Evolutionary conservation across 2,329 filamentous ascomycete species (phyloP).

Genomic region (Colletotrichum tanaceti): DNA sequence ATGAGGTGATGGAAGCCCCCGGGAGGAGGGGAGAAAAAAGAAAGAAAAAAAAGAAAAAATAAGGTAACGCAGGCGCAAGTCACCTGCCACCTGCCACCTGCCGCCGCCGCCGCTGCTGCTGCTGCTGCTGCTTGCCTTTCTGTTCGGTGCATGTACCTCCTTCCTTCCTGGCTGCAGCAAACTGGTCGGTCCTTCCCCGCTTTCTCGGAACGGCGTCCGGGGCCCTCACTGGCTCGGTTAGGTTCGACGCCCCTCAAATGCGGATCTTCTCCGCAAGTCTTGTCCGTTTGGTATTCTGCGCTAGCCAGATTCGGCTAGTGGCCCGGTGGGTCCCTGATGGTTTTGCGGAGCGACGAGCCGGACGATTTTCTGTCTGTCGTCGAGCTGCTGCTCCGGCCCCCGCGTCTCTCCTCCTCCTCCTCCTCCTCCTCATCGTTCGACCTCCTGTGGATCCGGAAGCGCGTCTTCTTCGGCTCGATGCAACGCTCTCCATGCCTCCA

Average conservation of each 20-base stretch:
- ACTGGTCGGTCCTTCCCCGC: slow-evolving; percentile 25
- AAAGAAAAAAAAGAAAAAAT: slow-evolving; percentile 2
- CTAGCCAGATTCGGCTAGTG: slow-evolving; percentile 3
- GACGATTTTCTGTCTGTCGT: slow-evolving; percentile 6
- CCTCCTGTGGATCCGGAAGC: background rate
- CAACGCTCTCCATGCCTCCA: slow-evolving; percentile 25
- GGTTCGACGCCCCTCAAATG: background rate
- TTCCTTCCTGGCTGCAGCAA: background rate
- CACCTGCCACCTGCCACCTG: slow-evolving; percentile 30
- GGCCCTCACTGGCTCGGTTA: slow-evolving; percentile 30
- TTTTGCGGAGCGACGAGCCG: slow-evolving; percentile 38
- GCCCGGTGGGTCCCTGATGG: background rate
- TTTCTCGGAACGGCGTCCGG: slow-evolving; percentile 17
- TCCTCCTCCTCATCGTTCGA: background rate
- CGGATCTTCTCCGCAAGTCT: slow-evolving; percentile 32
- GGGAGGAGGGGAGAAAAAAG: background rate
- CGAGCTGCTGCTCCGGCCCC: background rate
- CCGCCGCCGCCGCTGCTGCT: too few relatives aligned
- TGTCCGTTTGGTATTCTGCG: background rate
- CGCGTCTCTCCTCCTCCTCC: too few relatives aligned
- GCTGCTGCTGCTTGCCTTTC: too few relatives aligned
- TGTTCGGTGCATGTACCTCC: too few relatives aligned
- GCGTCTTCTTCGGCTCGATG: slow-evolving; percentile 5
- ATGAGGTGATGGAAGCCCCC: slow-evolving; percentile 16
- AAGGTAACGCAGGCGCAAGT: slow-evolving; percentile 8